These are phyloP conservation scores for Xylaria polymorpha DNA, from an alignment of 2,329 filamentous ascomycete genomes.

Conservation along the genomic window DNA sequence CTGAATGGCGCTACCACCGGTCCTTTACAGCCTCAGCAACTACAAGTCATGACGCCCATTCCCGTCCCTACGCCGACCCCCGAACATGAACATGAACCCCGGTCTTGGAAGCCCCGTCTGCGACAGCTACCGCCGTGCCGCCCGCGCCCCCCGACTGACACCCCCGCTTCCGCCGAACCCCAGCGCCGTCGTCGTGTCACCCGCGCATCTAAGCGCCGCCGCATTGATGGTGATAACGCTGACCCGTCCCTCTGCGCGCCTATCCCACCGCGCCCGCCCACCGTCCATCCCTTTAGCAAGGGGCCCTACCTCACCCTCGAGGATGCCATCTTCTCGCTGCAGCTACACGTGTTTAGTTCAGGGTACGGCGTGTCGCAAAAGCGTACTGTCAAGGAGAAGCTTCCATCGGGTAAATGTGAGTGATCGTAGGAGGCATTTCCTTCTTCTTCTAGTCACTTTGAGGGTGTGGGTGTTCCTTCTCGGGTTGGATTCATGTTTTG, in stretches of 20 bases:
- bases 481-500: not conserved
- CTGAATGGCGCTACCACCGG: slow-evolving; percentile 17
- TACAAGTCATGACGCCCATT: slow-evolving; percentile 27
- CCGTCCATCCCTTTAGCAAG: slow-evolving; percentile 42
- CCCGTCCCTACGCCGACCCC: slow-evolving; percentile 6
- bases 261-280: slow-evolving; percentile 31
- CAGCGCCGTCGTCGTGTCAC: slow-evolving; percentile 30
- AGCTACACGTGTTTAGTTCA: slow-evolving; percentile 49
- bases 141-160: slow-evolving; percentile 8
- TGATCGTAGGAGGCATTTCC: not conserved
- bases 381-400: slow-evolving; percentile 50
- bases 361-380: slow-evolving; percentile 50
- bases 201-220: slow-evolving; percentile 37
- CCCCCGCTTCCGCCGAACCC: slow-evolving; percentile 10
- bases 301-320: slow-evolving; percentile 47
- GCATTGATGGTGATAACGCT: slow-evolving; percentile 26
- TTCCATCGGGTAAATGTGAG: slow-evolving; percentile 45
- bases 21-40: slow-evolving; percentile 29
- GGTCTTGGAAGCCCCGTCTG: slow-evolving; percentile 13
- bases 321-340: slow-evolving; percentile 48
- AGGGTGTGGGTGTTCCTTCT: not conserved
- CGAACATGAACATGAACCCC: slow-evolving; percentile 3
- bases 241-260: slow-evolving; percentile 22
- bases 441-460: not conserved
- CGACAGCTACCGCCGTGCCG: not conserved